phyloP scores from a whole-genome alignment of 192 early-diverging fungal species.

The Spizellomyces punctatus region DNA sequence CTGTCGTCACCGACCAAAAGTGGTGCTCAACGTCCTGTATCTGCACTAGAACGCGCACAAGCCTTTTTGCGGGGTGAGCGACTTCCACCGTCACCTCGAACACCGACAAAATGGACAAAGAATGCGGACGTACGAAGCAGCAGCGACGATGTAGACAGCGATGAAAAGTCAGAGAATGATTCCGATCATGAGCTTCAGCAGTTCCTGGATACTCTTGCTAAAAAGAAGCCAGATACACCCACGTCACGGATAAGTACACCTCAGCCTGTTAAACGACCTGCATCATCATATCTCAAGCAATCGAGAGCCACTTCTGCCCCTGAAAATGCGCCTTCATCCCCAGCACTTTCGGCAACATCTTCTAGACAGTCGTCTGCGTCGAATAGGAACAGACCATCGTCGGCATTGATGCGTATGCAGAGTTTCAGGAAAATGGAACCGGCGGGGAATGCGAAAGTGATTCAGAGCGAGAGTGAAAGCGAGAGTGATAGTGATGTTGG shows the following conservation, averaged over 20 bases:
- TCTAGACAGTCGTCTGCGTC: not conserved
- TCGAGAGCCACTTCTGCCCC: not conserved
- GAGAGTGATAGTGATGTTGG: conserved; percentile 3
- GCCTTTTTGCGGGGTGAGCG: conserved; percentile 7
- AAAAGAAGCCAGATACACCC: not conserved
- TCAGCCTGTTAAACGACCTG: not conserved
- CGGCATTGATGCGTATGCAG: not conserved
- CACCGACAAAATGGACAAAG: not conserved
- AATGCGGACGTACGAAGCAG: not conserved
- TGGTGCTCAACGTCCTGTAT: not conserved
- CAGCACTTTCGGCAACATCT: not conserved
- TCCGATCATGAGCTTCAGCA: not conserved
- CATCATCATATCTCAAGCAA: conserved; percentile 1
- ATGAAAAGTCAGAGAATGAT: not conserved
- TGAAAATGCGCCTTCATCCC: not conserved
- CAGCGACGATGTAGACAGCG: not conserved
- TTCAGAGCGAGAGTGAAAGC: not conserved
- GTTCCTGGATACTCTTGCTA: not conserved
- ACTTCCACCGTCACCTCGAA: not conserved
- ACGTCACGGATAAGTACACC: not conserved
- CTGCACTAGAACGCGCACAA: not conserved
- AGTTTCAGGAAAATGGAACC: not conserved
- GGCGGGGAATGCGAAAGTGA: not conserved
- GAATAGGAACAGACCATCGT: not conserved
- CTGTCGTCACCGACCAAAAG: no score